A percentile compares a stretch with the other conserved stretches of the same genome.
Evolutionary conservation across 768 basidiomycete species (phyloP).

Genomic region (Pleurotus cornucopiae): DNA sequence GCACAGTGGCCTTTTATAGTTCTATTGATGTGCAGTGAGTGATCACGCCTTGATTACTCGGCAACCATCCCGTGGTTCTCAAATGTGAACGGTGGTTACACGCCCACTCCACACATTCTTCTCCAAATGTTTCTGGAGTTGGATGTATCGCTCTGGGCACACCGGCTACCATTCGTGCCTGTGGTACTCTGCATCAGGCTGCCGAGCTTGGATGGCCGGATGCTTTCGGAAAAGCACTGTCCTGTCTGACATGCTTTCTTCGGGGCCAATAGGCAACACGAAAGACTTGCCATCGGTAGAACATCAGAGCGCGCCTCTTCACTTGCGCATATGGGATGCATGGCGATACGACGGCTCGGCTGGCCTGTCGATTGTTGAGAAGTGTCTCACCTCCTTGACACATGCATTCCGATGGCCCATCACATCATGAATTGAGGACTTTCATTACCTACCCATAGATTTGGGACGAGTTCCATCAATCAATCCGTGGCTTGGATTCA

Average conservation of each 20-base stretch:
- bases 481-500: not conserved
- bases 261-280: not conserved
- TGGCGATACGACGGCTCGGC: conserved; percentile 5
- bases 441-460: too few relatives aligned
- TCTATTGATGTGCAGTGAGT: not conserved
- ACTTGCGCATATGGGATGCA: not conserved
- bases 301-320: too few relatives aligned
- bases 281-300: not conserved
- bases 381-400: not conserved
- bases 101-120: conserved; percentile 5
- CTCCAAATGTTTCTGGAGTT: not conserved
- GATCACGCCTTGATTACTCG: not conserved
- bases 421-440: too few relatives aligned
- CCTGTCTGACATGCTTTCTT: not conserved
- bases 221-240: too few relatives aligned
- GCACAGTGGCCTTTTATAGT: not conserved
- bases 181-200: not conserved
- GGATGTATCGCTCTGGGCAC: not conserved
- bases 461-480: too few relatives aligned
- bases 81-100: not conserved
- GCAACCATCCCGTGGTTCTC: not conserved
- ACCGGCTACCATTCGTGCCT: not conserved
- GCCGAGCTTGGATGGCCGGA: not conserved
- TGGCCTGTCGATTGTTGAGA: not conserved
- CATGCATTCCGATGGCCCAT: not conserved